phyloP scores from a whole-genome alignment of 2,329 filamentous ascomycete species.

The Neopestalotiopsis sp. region DNA sequence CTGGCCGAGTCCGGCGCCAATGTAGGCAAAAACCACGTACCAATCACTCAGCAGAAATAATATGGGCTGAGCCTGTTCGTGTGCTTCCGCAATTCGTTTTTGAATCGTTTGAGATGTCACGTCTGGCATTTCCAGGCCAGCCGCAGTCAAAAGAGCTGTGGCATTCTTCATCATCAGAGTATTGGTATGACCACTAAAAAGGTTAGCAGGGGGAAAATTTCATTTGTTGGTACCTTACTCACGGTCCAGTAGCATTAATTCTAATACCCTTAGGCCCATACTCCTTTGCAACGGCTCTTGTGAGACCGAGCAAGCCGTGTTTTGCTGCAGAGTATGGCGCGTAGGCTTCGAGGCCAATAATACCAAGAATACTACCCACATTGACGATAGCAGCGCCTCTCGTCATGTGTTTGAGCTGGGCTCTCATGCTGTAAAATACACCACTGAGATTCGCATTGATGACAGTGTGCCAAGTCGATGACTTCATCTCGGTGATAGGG shows the following conservation, averaged over 20 bases:
- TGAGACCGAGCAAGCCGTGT: conserved; percentile 7
- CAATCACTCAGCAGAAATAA: not conserved
- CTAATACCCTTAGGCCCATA: conserved; percentile 7
- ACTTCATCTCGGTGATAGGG: conserved; percentile 1
- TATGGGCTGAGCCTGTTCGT: not conserved
- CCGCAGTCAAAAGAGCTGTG: not conserved
- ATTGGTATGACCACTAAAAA: not conserved
- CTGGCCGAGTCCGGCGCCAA: not conserved
- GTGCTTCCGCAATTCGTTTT: not conserved
- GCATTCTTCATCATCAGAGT: not conserved
- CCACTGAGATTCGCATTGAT: conserved; percentile 11
- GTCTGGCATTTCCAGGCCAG: not conserved
- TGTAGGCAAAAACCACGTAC: not conserved
- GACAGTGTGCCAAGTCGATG: conserved; percentile 3
- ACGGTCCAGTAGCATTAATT: not conserved
- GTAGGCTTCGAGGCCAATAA: conserved; percentile 5
- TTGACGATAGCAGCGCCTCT: conserved; percentile 2
- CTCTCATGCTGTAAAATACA: conserved; percentile 11
- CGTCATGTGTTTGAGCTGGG: conserved; percentile 11
- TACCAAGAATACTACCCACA: conserved; percentile 10
- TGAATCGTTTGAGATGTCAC: not conserved
- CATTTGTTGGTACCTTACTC: not conserved
- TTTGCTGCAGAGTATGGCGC: conserved; percentile 13
- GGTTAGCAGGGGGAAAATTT: not conserved
- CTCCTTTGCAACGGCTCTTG: conserved; percentile 3